phyloP scores from a whole-genome alignment of 768 basidiomycete genomes.

The Lentinula raphanica region DNA sequence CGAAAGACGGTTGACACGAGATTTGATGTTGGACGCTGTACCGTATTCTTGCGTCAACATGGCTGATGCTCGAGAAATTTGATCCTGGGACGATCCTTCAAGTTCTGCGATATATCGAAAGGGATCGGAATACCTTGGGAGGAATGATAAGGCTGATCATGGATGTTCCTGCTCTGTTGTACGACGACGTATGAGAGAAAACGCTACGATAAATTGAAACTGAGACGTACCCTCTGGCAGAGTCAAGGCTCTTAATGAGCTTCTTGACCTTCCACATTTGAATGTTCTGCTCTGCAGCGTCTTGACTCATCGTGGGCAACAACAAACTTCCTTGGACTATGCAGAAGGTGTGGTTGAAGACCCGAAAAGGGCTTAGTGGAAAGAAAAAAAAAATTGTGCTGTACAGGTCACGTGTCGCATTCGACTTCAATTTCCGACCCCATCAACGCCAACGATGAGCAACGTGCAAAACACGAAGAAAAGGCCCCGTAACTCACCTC shows the following conservation, averaged over 20 bases:
- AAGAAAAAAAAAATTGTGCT: not conserved
- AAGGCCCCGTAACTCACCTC: slow-evolving; percentile 1
- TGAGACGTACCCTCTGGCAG: slow-evolving; percentile 71
- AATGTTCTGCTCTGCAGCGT: slow-evolving; percentile 88
- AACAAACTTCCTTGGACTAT: not conserved
- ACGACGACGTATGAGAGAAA: too few species aligned
- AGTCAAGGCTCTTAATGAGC: slow-evolving; percentile 96
- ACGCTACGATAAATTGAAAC: too few species aligned
- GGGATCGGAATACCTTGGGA: slow-evolving; percentile 61
- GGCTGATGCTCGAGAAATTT: slow-evolving; percentile 88
- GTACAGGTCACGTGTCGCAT: not conserved
- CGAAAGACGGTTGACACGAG: slow-evolving; percentile 94
- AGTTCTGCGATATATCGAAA: not conserved
- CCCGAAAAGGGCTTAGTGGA: not conserved
- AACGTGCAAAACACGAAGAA: not conserved
- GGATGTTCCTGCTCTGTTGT: slow-evolving; percentile 81
- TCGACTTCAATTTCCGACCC: not conserved
- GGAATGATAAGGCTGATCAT: slow-evolving; percentile 99
- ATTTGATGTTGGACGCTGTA: slow-evolving; percentile 99
- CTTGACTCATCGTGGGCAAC: slow-evolving; percentile 69
- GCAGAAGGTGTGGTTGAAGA: not conserved
- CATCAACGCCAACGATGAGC: not conserved
- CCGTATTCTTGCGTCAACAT: slow-evolving; percentile 99
- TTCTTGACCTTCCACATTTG: slow-evolving; percentile 99
- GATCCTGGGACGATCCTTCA: slow-evolving; percentile 49